phyloP scores from a whole-genome alignment of 768 basidiomycete species.

The Suillus alpinus region DNA sequence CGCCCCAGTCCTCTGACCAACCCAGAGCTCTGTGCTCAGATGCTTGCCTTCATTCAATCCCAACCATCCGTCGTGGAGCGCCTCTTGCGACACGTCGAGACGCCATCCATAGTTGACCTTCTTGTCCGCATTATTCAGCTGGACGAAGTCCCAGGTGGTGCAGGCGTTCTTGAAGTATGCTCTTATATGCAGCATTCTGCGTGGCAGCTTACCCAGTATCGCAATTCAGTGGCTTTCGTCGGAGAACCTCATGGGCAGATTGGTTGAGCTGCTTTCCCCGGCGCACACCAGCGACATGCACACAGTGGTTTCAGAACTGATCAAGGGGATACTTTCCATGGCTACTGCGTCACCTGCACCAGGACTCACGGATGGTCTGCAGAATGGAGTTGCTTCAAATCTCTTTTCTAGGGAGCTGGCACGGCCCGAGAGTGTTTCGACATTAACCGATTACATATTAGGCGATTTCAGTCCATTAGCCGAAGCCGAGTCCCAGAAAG shows the following conservation, averaged over 20 bases:
- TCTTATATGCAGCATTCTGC: conserved; percentile 28
- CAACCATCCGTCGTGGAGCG: conserved; percentile 81
- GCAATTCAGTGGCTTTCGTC: conserved; percentile 78
- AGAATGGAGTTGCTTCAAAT: conserved; percentile 77
- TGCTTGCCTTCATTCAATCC: conserved; percentile 86
- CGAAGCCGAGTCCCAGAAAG: conserved; percentile 9
- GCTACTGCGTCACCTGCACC: conserved; percentile 83
- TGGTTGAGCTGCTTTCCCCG: conserved; percentile 83
- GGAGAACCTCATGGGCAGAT: conserved; percentile 75
- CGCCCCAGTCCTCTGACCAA: conserved; percentile 17
- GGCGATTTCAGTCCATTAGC: conserved; percentile 47
- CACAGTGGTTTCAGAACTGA: conserved; percentile 81
- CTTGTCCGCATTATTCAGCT: conserved; percentile 87
- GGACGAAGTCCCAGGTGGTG: conserved; percentile 78
- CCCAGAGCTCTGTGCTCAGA: conserved; percentile 48
- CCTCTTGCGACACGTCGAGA: conserved; percentile 81
- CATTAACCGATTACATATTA: conserved; percentile 74
- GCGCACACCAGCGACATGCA: conserved; percentile 73
- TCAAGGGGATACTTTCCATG: conserved; percentile 94
- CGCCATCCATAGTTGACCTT: conserved; percentile 88
- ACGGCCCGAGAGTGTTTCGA: conserved; percentile 62
- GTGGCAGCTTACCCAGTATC: conserved; percentile 27
- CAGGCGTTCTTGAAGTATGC: conserved; percentile 86
- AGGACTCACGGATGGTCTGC: conserved; percentile 65
- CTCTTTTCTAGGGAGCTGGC: conserved; percentile 88